Base-by-base conservation (phyloP, 202 grass and related monocot species). In the Dendrocalamus latiflorus region DNA sequence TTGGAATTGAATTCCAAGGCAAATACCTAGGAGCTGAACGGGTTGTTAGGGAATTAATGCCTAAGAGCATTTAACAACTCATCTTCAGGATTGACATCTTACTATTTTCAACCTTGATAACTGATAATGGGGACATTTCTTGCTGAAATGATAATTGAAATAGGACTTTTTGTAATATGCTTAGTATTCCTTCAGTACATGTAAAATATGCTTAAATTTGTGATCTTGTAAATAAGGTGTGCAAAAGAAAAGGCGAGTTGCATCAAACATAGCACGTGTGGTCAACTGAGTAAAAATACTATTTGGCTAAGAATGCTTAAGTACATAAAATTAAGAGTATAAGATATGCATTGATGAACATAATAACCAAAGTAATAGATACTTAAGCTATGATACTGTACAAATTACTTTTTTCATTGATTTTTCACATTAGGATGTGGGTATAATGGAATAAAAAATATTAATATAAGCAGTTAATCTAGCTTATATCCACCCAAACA, bases 251-350 rank as follows among this genome's bases (percentile, higher is more conserved):
- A 36, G 14, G n/a, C 0, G 2, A 43, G 39, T 53, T 38, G 43
- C 12, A 44, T 56, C 37, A 48, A 68, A 76, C 20, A 77, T 28
- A 3, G 7, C 50, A 75, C n/a, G n/a, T 60, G 30, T 8, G 49
- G 18, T 44, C 44, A 68, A 21, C 14, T 51, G 25, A 81, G 24
- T 11, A 36, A 18, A 6, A 30, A 8, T 26, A 36, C 6, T 48
- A 18, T 50, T 60, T 47, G 6, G 21, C 30, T 22, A 65, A 54
- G 15, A 25, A 47, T 25, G 14, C 22, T 18, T 10, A 0, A 48
- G 5, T 61, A 65, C 65, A 77, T 77, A 50, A 85, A 76, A 72
- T 76, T 85, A n/a, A 81, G 12, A 76, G 38, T 21, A 20, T 47
- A 49, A 25, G 42, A 8, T 50, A 76, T 8, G 33, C 25, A 48